These are phyloP conservation scores for Emmonsiellopsis sp. DNA, from an alignment of 2,329 filamentous ascomycete genomes.

Conservation along the genomic window DNA sequence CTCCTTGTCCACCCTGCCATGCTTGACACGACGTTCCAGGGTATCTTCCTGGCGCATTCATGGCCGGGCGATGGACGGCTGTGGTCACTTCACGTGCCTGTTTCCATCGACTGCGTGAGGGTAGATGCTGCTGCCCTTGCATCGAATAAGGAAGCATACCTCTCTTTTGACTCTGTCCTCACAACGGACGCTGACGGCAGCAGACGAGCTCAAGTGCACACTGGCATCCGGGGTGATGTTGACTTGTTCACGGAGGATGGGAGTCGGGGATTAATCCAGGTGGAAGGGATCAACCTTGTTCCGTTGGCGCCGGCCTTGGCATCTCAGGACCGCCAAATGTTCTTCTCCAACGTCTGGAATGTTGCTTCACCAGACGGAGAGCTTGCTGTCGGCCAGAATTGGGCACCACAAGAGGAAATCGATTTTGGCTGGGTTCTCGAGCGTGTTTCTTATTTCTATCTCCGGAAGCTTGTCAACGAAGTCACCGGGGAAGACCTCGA, in stretches of 20 bases:
- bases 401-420: not conserved
- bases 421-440: conserved; percentile 3
- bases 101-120: conserved; percentile 1
- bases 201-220: not conserved
- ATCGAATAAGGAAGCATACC: conserved; percentile 1
- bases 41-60: conserved; percentile 10
- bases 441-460: conserved; percentile 5
- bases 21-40: conserved; percentile 16
- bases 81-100: conserved; percentile 13
- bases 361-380: conserved; percentile 1
- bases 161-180: conserved; percentile 15
- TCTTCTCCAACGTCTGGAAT: conserved; percentile 3
- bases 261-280: conserved; percentile 7
- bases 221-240: conserved; percentile 16
- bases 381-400: not conserved
- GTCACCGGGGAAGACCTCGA: conserved; percentile 1
- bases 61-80: conserved; percentile 13
- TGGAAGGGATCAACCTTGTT: conserved; percentile 7
- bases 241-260: conserved; percentile 15
- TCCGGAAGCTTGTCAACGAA: not conserved
- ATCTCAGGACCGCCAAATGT: conserved; percentile 5
- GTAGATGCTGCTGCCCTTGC: not conserved
- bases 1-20: conserved; percentile 13
- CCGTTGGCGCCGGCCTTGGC: conserved; percentile 6
- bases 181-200: conserved; percentile 9